Conservation (phyloP, 78 protist genomes). For the Polysphondylium violaceum region DNA sequence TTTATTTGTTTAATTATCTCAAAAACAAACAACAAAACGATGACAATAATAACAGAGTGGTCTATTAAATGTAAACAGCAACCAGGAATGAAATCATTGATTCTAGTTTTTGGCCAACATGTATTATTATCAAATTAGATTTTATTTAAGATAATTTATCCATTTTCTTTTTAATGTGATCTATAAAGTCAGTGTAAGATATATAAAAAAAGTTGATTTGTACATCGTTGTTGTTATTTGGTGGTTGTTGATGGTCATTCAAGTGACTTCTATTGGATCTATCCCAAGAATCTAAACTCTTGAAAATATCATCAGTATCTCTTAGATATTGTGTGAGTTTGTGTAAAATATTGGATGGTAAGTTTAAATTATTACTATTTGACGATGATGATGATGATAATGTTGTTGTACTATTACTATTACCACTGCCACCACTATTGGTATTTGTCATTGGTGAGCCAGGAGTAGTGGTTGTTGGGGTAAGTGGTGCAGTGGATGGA, state of each 20-base stretch:
- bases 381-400: not conserved
- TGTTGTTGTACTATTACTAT: not conserved
- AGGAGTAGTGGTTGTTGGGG: slow-evolving; percentile 29
- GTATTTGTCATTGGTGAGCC: not conserved
- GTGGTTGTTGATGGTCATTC: too few species aligned
- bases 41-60: too few species aligned
- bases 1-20: too few species aligned
- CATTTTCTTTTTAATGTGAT: slow-evolving; percentile 31
- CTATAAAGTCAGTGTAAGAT: slow-evolving; percentile 39
- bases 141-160: slow-evolving; percentile 29
- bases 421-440: not conserved
- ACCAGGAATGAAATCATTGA: too few species aligned
- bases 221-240: not conserved
- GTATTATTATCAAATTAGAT: too few species aligned
- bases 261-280: not conserved
- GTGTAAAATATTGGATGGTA: not conserved
- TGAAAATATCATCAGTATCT: slow-evolving; percentile 42
- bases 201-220: slow-evolving; percentile 16
- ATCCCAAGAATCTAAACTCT: slow-evolving; percentile 33
- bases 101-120: too few species aligned
- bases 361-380: not conserved
- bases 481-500: slow-evolving; percentile 9
- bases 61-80: too few species aligned
- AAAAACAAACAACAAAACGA: too few species aligned
- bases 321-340: slow-evolving; percentile 5